These are phyloP conservation scores for Rhizophora apiculata DNA, from an alignment of 345 rosid species.

Conservation along the genomic window DNA sequence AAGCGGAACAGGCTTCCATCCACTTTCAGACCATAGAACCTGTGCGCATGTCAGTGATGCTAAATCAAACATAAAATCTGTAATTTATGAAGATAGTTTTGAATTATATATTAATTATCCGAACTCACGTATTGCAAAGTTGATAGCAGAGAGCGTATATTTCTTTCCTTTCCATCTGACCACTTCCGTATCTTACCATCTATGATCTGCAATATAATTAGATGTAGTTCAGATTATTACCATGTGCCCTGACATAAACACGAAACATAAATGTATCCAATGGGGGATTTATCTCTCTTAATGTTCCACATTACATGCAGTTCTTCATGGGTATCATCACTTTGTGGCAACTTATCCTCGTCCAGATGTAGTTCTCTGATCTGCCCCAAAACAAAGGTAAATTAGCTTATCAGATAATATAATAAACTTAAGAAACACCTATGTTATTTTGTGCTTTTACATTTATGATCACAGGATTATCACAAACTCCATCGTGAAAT, in stretches of 20 bases:
- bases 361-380: constrained; percentile 53
- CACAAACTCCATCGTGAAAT: too few species aligned
- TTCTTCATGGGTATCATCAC: constrained; percentile 35
- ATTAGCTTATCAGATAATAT: constrained; percentile 16
- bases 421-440: not conserved
- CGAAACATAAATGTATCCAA: not conserved
- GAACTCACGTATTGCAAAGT: constrained; percentile 82
- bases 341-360: constrained; percentile 30
- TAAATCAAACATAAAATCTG: too few species aligned
- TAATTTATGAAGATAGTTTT: not conserved
- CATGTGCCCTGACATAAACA: not conserved
- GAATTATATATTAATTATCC: not conserved
- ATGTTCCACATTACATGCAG: constrained; percentile 39
- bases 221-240: constrained; percentile 8
- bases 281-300: not conserved
- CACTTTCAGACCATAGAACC: constrained; percentile 88
- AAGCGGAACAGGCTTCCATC: constrained; percentile 88
- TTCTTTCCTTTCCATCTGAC: constrained; percentile 80
- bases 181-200: constrained; percentile 66
- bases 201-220: constrained; percentile 42
- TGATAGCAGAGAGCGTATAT: constrained; percentile 87
- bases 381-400: constrained; percentile 29
- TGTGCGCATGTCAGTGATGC: constrained; percentile 13
- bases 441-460: not conserved
- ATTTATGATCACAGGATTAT: not conserved